phyloP scores from a whole-genome alignment of 2,329 filamentous ascomycete genomes.

The Xylariaceae sp. region DNA sequence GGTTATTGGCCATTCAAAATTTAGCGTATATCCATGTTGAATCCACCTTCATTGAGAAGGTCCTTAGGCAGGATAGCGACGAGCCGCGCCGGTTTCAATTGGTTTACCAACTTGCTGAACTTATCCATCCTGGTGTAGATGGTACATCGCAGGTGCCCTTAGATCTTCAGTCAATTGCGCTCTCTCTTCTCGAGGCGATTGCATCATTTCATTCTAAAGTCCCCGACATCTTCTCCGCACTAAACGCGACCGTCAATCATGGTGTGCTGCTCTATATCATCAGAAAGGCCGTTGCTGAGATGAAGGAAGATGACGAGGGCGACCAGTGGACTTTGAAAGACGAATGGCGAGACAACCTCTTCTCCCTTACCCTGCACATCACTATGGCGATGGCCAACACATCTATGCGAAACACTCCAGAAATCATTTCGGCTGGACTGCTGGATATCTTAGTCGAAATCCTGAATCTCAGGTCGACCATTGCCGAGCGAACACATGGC shows the following conservation, averaged over 20 bases:
- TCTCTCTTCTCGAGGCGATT: slow-evolving; percentile 80
- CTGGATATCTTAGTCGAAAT: slow-evolving; percentile 89
- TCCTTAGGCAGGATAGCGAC: slow-evolving; percentile 82
- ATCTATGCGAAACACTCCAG: slow-evolving; percentile 41
- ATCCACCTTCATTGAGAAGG: slow-evolving; percentile 74
- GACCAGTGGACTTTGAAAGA: slow-evolving; percentile 65
- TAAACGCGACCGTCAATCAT: slow-evolving; percentile 94
- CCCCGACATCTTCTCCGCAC: slow-evolving; percentile 78
- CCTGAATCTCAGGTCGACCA: slow-evolving; percentile 72
- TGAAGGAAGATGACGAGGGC: slow-evolving; percentile 58
- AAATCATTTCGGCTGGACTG: slow-evolving; percentile 83
- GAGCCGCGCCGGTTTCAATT: slow-evolving; percentile 86
- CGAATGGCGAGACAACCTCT: slow-evolving; percentile 85
- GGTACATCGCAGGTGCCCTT: slow-evolving; percentile 64
- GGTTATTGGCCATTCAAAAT: slow-evolving; percentile 84
- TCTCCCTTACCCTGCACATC: slow-evolving; percentile 80
- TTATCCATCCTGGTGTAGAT: slow-evolving; percentile 78
- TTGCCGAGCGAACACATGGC: slow-evolving; percentile 78
- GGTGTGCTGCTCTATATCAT: slow-evolving; percentile 91
- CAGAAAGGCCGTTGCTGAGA: slow-evolving; percentile 80
- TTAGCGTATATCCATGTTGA: slow-evolving; percentile 86
- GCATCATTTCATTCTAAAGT: slow-evolving; percentile 72
- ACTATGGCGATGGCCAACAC: slow-evolving; percentile 62
- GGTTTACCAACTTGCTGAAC: slow-evolving; percentile 84
- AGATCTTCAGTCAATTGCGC: slow-evolving; percentile 74